Evolutionary conservation across 1,284 basidiomycete species (phyloP), one percentile per base, ranked within the genome.

Genomic region (Boletus holoroseus): DNA sequence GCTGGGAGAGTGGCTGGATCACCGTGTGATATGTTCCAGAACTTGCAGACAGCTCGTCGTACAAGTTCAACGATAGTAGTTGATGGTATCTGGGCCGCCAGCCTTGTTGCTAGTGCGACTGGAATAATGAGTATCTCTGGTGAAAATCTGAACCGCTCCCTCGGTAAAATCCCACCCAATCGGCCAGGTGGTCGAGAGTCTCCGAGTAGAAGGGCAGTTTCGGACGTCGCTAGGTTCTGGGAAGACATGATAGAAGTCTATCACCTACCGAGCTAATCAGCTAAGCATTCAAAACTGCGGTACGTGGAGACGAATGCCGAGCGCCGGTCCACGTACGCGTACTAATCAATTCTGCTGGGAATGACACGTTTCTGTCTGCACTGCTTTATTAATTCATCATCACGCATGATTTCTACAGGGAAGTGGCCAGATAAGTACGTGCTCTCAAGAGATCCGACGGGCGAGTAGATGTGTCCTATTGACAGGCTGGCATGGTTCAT

Each of bases 51-150:
- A 12, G 58, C 26, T 28, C 53, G 55, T 18, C 67, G 58, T 3
- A 66, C 20, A 26, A 70, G 47, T 26, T 63, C 62, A 8, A 69
- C 31, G 15, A 61, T 43, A 2, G 70, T 71, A 0, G 70, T 70
- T 4, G 54, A 11, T 7, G 58, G 52, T 20, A 70, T 55, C 2
- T 32, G 34, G 8, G 5, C 31, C 2, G 64, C 67, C 6, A 71
- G 47, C 6, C 47, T 56, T 11, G 55, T 58, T 28, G 55, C 57
- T 3, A 68, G 46, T 9, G 57, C 59, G 4, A 68, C 60, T 0
- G 69, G 67, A 24, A 68, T 59, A n/a, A 71, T 55, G n/a, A 61
- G 52, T 1, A 41, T 53, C 22, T 52, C 50, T 11, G 57, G 49
- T 7, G 62, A 51, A 34, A 54, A 41, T 3, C 3, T 30, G 9